Conservation (phyloP, 176 grass and related monocot species). For the Cenchrus fungigraminus region DNA sequence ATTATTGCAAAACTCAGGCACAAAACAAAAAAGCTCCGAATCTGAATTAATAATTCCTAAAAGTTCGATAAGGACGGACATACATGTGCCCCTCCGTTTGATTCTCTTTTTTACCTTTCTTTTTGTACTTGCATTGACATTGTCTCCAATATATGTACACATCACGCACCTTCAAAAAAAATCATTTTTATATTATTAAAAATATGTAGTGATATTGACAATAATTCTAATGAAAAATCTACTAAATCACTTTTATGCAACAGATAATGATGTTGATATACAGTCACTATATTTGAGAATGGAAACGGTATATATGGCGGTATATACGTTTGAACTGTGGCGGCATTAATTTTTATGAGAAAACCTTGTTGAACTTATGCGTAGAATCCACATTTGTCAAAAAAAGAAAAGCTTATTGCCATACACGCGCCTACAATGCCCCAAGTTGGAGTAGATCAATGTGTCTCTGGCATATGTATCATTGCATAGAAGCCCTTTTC, state of each 20-base stretch:
- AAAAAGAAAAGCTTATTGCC: constrained; percentile 38
- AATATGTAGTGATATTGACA: neutral
- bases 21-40: constrained; percentile 23
- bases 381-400: constrained; percentile 43
- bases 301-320: too few relatives aligned
- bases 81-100: neutral
- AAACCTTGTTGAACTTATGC: constrained; percentile 6
- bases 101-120: constrained; percentile 9
- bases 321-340: neutral
- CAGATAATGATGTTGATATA: neutral
- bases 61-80: constrained; percentile 9
- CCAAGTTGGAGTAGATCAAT: constrained; percentile 6
- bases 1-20: constrained; percentile 28
- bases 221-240: neutral
- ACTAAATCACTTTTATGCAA: neutral
- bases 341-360: neutral
- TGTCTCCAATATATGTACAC: neutral
- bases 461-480: neutral
- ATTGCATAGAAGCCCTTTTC: neutral
- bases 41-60: constrained; percentile 17
- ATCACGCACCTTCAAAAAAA: too few relatives aligned
- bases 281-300: neutral
- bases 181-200: neutral
- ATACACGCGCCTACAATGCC: constrained; percentile 27
- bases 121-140: neutral